A percentile compares a stretch with the other conserved stretches of the same genome.
phyloP scores from a whole-genome alignment of 2,329 filamentous ascomycete genomes.

The Sphaerulina populicola region DNA sequence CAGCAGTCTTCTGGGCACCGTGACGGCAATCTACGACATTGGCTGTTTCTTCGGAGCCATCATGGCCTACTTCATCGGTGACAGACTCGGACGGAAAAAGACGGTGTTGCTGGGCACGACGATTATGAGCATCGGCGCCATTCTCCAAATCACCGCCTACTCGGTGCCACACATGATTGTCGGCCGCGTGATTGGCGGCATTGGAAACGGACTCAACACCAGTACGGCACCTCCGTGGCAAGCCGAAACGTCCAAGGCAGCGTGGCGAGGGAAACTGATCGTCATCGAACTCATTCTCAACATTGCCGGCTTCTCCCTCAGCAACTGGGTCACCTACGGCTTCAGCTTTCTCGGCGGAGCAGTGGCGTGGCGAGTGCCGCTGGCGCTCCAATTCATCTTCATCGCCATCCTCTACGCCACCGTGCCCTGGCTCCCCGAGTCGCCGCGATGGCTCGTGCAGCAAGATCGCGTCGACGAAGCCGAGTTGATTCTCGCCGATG shows the following conservation, averaged over 20 bases:
- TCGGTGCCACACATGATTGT: conserved; percentile 43
- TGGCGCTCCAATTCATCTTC: conserved; percentile 46
- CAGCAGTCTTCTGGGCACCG: conserved; percentile 33
- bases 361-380: conserved; percentile 41
- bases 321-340: conserved; percentile 48
- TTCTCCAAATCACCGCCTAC: conserved; percentile 42
- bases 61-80: conserved; percentile 42
- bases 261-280: conserved; percentile 34
- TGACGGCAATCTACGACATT: conserved; percentile 52
- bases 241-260: conserved; percentile 42
- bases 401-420: conserved; percentile 41
- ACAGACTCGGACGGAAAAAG: conserved; percentile 43
- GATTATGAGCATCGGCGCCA: conserved; percentile 44
- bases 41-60: conserved; percentile 53
- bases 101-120: conserved; percentile 43
- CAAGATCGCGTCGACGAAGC: conserved; percentile 41
- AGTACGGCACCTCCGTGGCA: conserved; percentile 43
- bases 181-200: conserved; percentile 41
- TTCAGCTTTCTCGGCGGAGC: conserved; percentile 40
- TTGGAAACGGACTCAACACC: conserved; percentile 48
- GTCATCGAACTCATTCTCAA: conserved; percentile 39
- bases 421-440: conserved; percentile 43
- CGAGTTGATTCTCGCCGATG: conserved; percentile 42
- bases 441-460: conserved; percentile 42
- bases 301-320: conserved; percentile 44